A percentile compares a stretch with the other conserved stretches of the same genome.
phyloP scores from a whole-genome alignment of 192 early-diverging fungal genomes.

The Kickxella alabastrina region DNA sequence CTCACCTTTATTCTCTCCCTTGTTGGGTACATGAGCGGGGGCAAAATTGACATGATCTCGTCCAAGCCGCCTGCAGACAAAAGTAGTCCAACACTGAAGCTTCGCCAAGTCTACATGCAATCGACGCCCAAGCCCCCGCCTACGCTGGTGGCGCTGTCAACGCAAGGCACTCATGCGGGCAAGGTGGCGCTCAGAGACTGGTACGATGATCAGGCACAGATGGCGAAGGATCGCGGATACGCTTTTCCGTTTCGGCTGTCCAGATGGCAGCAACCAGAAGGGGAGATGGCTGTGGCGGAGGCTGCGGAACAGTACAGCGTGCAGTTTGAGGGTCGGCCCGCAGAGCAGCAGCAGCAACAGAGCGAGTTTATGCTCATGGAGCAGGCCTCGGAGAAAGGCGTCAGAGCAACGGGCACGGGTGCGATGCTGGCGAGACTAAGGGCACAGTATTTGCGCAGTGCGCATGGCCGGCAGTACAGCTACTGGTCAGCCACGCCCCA shows the following conservation, averaged over 20 bases:
- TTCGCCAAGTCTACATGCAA: conserved; percentile 44
- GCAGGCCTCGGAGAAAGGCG: background rate
- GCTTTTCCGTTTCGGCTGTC: conserved; percentile 39
- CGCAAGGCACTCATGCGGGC: conserved; percentile 39
- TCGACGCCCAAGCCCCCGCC: conserved; percentile 39
- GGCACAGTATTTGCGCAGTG: conserved; percentile 25
- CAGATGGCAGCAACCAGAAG: conserved; percentile 2
- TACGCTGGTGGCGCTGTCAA: conserved; percentile 30
- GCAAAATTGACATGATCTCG: conserved; percentile 31
- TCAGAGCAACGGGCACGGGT: conserved; percentile 24
- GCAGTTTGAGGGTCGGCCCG: conserved; percentile 6
- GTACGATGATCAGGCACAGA: conserved; percentile 44
- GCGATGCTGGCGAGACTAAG: conserved; percentile 30
- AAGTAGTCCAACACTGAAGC: conserved; percentile 17
- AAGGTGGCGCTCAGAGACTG: conserved; percentile 29
- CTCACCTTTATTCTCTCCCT: too few relatives aligned
- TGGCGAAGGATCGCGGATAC: conserved; percentile 35
- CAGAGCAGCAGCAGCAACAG: background rate
- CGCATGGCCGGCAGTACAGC: conserved; percentile 36
- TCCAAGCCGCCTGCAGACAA: conserved; percentile 17
- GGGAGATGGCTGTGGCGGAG: background rate
- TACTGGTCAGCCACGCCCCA: conserved; percentile 29
- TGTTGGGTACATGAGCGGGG: too few relatives aligned
- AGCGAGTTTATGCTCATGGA: background rate
- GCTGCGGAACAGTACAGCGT: conserved; percentile 10